Conservation (phyloP, 108 stramenopile genomes). For the Cylindrotheca fusiformis region DNA sequence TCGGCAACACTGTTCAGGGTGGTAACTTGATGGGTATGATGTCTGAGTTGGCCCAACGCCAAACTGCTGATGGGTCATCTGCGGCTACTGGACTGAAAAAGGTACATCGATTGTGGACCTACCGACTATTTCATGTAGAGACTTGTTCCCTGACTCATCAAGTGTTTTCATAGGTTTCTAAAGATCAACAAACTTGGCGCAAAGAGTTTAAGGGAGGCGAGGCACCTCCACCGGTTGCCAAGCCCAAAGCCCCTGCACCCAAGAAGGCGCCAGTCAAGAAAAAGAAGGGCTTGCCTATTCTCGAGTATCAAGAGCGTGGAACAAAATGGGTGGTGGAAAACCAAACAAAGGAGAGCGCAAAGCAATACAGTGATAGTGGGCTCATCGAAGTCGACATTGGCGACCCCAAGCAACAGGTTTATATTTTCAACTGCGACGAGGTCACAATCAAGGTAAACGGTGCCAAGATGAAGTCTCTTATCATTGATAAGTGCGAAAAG, state of each 20-base stretch:
- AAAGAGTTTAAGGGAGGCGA: constrained; percentile 84
- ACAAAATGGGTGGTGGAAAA: constrained; percentile 95
- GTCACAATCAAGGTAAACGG: constrained; percentile 90
- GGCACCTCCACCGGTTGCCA: constrained; percentile 13
- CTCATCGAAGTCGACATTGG: constrained; percentile 76
- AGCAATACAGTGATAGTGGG: constrained; percentile 38
- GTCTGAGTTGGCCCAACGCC: constrained; percentile 66
- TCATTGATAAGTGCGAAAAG: constrained; percentile 86
- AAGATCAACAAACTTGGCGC: constrained; percentile 95
- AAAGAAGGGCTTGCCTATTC: constrained; percentile 74
- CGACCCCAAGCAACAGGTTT: constrained; percentile 90
- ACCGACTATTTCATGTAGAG: not conserved
- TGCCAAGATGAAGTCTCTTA: constrained; percentile 88
- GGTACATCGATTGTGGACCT: constrained; percentile 38
- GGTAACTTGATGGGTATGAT: constrained; percentile 62
- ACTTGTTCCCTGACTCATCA: not conserved
- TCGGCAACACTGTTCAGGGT: constrained; percentile 37
- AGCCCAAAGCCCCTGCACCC: constrained; percentile 15
- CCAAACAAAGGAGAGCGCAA: constrained; percentile 75
- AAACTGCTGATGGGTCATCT: constrained; percentile 68
- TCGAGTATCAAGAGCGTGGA: constrained; percentile 86
- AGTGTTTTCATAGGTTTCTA: constrained; percentile 39
- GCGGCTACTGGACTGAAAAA: constrained; percentile 92
- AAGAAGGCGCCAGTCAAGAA: constrained; percentile 43
- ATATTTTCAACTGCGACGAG: constrained; percentile 85